These are phyloP conservation scores for Alloascoidea hylecoeti DNA, from an alignment of 805 yeast genomes.

Conservation along the genomic window DNA sequence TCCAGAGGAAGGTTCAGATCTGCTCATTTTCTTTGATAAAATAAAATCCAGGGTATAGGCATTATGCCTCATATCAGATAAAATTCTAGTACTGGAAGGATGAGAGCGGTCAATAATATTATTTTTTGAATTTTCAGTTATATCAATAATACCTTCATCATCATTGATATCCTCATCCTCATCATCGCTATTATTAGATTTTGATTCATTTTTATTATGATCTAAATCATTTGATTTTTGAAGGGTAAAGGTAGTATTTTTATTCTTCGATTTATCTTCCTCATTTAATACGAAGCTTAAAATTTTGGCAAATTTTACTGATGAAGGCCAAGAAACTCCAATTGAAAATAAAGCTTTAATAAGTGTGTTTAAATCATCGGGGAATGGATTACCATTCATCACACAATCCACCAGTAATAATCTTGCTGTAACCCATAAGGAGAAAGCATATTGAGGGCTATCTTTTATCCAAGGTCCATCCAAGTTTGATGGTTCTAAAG, in stretches of 20 bases:
- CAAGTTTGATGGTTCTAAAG: slow-evolving; percentile 5
- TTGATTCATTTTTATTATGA: slow-evolving; percentile 2
- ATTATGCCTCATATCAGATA: slow-evolving; percentile 14
- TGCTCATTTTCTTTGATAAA: slow-evolving; percentile 4
- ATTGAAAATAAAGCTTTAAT: slow-evolving; percentile 8
- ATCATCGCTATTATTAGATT: neutral
- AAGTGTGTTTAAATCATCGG: slow-evolving; percentile 11
- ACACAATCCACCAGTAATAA: slow-evolving; percentile 13
- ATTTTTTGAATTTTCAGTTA: neutral
- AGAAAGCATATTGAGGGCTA: slow-evolving; percentile 15
- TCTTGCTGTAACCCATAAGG: slow-evolving; percentile 14
- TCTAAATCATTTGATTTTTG: neutral
- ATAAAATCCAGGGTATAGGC: slow-evolving; percentile 14
- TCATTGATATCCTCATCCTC: slow-evolving; percentile 4
- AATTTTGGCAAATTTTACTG: slow-evolving; percentile 11
- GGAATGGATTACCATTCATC: slow-evolving; percentile 8
- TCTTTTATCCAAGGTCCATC: too few relatives aligned
- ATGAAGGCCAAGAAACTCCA: slow-evolving; percentile 12
- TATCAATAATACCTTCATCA: slow-evolving; percentile 5
- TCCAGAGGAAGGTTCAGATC: neutral
- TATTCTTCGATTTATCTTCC: slow-evolving; percentile 4
- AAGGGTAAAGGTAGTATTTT: too few relatives aligned
- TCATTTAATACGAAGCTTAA: slow-evolving; percentile 12
- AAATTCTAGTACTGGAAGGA: slow-evolving; percentile 9
- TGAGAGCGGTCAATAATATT: neutral